Conservation (phyloP, 2,329 filamentous ascomycete genomes). For the Xylaria sp. region DNA sequence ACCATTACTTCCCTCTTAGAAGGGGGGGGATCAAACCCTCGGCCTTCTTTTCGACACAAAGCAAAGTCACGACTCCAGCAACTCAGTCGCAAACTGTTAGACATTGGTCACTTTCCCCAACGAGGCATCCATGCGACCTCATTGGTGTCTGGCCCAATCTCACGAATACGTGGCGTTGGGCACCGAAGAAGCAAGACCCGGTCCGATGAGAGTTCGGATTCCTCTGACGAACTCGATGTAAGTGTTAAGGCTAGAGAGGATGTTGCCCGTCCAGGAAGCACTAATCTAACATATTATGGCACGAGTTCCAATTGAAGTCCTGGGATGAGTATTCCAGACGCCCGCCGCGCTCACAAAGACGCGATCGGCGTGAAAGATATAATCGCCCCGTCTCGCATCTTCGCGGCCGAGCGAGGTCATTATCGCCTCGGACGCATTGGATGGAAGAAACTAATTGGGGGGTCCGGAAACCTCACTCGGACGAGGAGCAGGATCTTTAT, state of each 20-base stretch:
- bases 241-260: not conserved
- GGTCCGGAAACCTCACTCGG: not conserved
- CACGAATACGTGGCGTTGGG: not conserved
- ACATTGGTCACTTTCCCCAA: not conserved
- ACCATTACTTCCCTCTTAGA: too few species aligned
- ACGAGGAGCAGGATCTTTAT: not conserved
- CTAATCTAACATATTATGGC: not conserved
- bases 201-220: too few species aligned
- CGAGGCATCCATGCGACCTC: not conserved
- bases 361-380: not conserved
- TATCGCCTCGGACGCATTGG: not conserved
- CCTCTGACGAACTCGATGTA: not conserved
- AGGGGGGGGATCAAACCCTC: not conserved
- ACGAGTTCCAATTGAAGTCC: not conserved
- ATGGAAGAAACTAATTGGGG: not conserved
- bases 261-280: not conserved
- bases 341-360: not conserved
- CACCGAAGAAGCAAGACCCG: too few species aligned
- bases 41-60: not conserved
- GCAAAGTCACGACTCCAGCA: not conserved
- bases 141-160: not conserved
- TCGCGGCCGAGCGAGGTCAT: not conserved
- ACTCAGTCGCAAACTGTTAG: not conserved
- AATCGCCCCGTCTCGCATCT: not conserved
- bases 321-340: not conserved